These are phyloP conservation scores for Lactifluus subvellereus DNA, from an alignment of 768 basidiomycete genomes.

Conservation along the genomic window DNA sequence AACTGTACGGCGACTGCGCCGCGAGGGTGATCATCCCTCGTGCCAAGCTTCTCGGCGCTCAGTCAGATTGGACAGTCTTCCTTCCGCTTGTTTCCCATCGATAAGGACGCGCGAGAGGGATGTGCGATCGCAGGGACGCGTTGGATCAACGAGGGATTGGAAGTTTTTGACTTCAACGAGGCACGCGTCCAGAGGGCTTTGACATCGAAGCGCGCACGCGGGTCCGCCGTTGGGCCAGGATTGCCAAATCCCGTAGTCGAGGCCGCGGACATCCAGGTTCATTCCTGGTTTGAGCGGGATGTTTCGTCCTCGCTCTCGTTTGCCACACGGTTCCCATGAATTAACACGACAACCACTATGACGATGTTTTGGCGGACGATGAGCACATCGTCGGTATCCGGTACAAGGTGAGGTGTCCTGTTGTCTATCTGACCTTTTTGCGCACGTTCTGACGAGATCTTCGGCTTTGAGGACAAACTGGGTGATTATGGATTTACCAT, in stretches of 20 bases:
- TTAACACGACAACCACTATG: background rate
- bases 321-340: background rate
- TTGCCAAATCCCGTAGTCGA: background rate
- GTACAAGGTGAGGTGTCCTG: background rate
- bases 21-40: background rate
- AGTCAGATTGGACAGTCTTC: background rate
- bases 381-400: background rate
- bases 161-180: background rate
- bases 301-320: background rate
- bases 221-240: background rate
- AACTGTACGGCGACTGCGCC: background rate
- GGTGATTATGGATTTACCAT: background rate
- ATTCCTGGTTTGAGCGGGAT: background rate
- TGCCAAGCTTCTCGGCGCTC: background rate
- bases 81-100: background rate
- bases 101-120: background rate
- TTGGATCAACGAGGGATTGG: background rate
- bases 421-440: too few relatives aligned
- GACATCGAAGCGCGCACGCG: background rate
- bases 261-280: too few relatives aligned
- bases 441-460: too few relatives aligned
- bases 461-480: background rate
- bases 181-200: background rate
- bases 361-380: constrained; percentile 1
- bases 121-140: constrained; percentile 1